These are phyloP conservation scores for Phialemonium atrogriseum DNA, from an alignment of 2,329 filamentous ascomycete species.

Conservation along the genomic window DNA sequence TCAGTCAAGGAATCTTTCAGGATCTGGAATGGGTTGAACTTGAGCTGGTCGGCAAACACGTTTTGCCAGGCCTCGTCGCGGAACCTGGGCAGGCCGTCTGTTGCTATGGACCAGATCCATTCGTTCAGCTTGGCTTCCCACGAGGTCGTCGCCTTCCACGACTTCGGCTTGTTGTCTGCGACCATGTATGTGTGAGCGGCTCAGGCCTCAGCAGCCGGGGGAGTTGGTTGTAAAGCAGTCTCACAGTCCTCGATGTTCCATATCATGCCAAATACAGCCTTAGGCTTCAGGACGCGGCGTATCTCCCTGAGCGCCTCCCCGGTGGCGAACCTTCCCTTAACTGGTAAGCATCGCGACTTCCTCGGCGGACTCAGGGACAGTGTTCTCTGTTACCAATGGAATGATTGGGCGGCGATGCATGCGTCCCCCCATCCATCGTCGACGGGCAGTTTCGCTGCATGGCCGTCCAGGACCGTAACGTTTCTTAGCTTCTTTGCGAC, in stretches of 20 bases:
- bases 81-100: slow-evolving; percentile 57
- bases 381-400: slow-evolving; percentile 55
- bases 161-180: slow-evolving; percentile 54
- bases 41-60: slow-evolving; percentile 53
- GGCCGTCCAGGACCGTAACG: slow-evolving; percentile 49
- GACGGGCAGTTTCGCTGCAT: slow-evolving; percentile 47
- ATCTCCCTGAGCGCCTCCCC: slow-evolving; percentile 55
- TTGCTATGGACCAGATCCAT: slow-evolving; percentile 41
- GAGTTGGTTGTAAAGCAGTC: background rate
- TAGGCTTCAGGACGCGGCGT: slow-evolving; percentile 54
- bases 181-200: background rate
- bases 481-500: slow-evolving; percentile 45
- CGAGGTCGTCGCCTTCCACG: slow-evolving; percentile 43
- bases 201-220: background rate
- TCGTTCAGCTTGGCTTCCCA: slow-evolving; percentile 59
- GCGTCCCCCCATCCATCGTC: slow-evolving; percentile 54
- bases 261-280: slow-evolving; percentile 54
- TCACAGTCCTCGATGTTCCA: slow-evolving; percentile 67
- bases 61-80: slow-evolving; percentile 55
- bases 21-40: slow-evolving; percentile 42
- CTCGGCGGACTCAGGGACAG: slow-evolving; percentile 7
- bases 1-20: slow-evolving; percentile 32
- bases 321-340: slow-evolving; percentile 53
- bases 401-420: slow-evolving; percentile 57
- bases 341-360: background rate